Base-by-base conservation (phyloP, 352 stramenopile genomes). In the Pythium pyrilobum region DNA sequence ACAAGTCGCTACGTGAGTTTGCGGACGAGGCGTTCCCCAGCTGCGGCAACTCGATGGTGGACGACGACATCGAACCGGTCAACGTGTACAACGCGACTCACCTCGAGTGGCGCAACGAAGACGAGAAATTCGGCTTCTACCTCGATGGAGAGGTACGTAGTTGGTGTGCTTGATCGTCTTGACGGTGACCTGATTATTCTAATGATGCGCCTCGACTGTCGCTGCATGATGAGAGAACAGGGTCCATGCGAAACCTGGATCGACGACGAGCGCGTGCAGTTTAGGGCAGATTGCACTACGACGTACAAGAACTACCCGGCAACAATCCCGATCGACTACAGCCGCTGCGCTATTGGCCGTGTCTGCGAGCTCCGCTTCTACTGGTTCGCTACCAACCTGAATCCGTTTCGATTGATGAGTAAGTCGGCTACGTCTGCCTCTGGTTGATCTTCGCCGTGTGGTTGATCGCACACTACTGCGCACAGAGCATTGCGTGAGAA, bases 271-370 rank as follows among this genome's bases (percentile, higher is more conserved):
- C 50, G 43, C 7, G 51, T 61, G 11, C 45, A 58, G 15, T 57
- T 44, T 18, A 5, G 25, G 13, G 24, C 11, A 1, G 44, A 57
- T 8, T 66, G 58, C 38, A 46, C 50, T n/a, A 40, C 36, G 2
- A 20, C 39, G 21, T 76, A 60, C 49, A 46, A 27, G 5, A 45
- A 39, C 12, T 74, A 65, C 38, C 69, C 69, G 15, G 69, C 65
- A 38, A 49, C 48, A 3, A 28, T 74, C 2, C 62, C 66, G 1
- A 42, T 74, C 0, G 32, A 64, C 31, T 74, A 62, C 42, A 46
- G 24, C 15, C 20, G 20, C 6, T 71, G 63, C 32, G 18, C 23
- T 13, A 4, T 20, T 23, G 50, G 56, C 0, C 31, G 34, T 3
- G 33, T 42, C 1, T 69, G 62, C 20, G 51, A 52, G 18, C 34